Evolutionary conservation across 2,329 filamentous ascomycete genomes (phyloP).

Genomic region (Sclerotinia trifoliorum): DNA sequence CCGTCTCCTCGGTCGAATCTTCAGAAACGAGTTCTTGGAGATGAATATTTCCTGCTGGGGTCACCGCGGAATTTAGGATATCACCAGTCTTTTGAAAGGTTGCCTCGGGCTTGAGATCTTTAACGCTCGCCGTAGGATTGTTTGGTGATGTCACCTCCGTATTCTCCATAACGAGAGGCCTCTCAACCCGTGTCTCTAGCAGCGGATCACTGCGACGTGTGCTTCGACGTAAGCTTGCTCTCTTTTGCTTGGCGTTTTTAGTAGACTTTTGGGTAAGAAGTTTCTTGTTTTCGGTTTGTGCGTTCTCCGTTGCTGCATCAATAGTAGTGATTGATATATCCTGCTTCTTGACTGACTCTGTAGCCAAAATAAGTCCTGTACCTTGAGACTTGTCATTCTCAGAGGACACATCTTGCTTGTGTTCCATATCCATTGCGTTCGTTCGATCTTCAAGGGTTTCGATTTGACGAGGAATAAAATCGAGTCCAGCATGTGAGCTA

Average conservation of each 20-base stretch:
- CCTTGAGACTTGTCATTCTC: not conserved
- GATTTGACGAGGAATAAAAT: not conserved
- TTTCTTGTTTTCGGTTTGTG: not conserved
- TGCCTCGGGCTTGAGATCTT: not conserved
- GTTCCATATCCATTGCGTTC: not conserved
- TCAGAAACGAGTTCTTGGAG: not conserved
- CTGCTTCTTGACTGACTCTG: not conserved
- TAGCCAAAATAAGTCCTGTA: not conserved
- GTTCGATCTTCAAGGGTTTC: not conserved
- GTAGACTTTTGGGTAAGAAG: not conserved
- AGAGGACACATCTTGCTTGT: not conserved
- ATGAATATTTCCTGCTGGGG: not conserved
- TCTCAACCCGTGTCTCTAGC: not conserved
- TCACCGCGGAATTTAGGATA: not conserved
- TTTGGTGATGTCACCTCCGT: not conserved
- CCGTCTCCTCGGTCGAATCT: not conserved
- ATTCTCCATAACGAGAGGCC: not conserved
- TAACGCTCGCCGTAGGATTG: no score
- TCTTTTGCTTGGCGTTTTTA: constrained; percentile 11
- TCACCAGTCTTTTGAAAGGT: not conserved
- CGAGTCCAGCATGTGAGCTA: not conserved
- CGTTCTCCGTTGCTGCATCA: no score
- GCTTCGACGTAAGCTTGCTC: constrained; percentile 7
- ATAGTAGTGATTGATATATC: not conserved
- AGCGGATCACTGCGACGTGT: constrained; percentile 16